These are phyloP conservation scores for Phoma sp. DNA, from an alignment of 2,329 filamentous ascomycete species.

Conservation along the genomic window DNA sequence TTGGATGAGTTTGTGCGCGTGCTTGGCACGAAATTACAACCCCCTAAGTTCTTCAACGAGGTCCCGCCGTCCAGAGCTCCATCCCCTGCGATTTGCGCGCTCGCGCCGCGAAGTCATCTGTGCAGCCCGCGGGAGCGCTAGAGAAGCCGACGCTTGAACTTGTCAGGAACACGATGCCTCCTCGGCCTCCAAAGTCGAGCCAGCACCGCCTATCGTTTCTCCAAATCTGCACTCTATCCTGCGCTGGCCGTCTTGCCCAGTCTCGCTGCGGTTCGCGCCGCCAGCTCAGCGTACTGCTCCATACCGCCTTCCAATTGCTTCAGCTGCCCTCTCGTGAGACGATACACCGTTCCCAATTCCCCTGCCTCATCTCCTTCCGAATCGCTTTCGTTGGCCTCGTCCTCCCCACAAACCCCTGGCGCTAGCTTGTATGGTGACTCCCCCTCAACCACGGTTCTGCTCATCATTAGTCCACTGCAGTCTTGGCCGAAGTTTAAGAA, in stretches of 20 bases:
- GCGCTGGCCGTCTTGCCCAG: constrained; percentile 21
- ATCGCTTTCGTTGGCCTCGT: constrained; percentile 50
- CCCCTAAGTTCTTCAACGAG: constrained; percentile 19
- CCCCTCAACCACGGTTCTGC: constrained; percentile 71
- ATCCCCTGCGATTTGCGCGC: constrained; percentile 27
- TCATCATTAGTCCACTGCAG: constrained; percentile 9
- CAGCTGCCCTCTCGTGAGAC: constrained; percentile 43
- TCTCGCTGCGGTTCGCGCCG: constrained; percentile 36
- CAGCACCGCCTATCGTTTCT: constrained; percentile 7
- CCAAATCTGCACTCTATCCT: not conserved
- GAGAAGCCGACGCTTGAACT: constrained; percentile 24
- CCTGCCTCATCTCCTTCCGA: constrained; percentile 57
- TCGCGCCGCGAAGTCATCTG: constrained; percentile 19
- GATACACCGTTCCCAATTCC: constrained; percentile 47
- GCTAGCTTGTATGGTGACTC: constrained; percentile 48
- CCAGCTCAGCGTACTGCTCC: constrained; percentile 47
- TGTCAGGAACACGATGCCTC: constrained; percentile 17
- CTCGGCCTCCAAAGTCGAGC: not conserved
- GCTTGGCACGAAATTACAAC: constrained; percentile 29
- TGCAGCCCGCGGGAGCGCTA: constrained; percentile 24
- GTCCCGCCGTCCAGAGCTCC: constrained; percentile 21
- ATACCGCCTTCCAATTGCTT: constrained; percentile 47
- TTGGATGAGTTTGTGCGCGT: constrained; percentile 8
- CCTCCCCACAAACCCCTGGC: constrained; percentile 47
- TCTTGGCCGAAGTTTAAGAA: not conserved